Evolutionary conservation across 306 rosid genomes (phyloP).

Genomic region (Carpinus viminea): DNA sequence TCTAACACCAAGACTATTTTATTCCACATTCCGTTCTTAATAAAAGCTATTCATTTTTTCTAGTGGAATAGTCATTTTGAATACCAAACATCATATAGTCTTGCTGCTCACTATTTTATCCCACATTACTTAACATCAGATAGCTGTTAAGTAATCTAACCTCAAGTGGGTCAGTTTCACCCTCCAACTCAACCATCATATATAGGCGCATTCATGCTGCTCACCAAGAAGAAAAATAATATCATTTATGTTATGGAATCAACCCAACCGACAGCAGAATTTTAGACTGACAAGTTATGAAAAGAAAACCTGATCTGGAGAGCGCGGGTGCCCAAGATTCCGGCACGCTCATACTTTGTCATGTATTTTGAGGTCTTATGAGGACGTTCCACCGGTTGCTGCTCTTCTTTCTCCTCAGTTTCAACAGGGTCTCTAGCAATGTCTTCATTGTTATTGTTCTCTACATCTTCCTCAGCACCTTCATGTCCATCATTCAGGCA

Average conservation of each 20-base stretch:
- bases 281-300: background rate
- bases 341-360: slow-evolving; percentile 94
- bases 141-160: slow-evolving; percentile 37
- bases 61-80: too few relatives aligned
- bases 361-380: slow-evolving; percentile 82
- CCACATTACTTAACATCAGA: too few relatives aligned
- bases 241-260: slow-evolving; percentile 3
- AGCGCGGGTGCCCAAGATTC: slow-evolving; percentile 94
- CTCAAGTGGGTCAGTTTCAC: slow-evolving; percentile 97
- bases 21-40: too few relatives aligned
- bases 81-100: too few relatives aligned
- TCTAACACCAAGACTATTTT: too few relatives aligned
- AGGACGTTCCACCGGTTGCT: slow-evolving; percentile 47
- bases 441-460: slow-evolving; percentile 63
- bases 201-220: slow-evolving; percentile 98
- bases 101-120: too few relatives aligned
- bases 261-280: background rate
- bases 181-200: slow-evolving; percentile 95
- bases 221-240: slow-evolving; percentile 12
- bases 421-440: slow-evolving; percentile 57
- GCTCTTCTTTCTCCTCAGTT: slow-evolving; percentile 57
- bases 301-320: slow-evolving; percentile 78
- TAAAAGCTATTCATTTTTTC: too few relatives aligned
- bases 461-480: slow-evolving; percentile 85
- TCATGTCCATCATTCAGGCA: slow-evolving; percentile 51